Base-by-base conservation (phyloP, 2,329 filamentous ascomycete genomes). In the Neonectria coccinea region DNA sequence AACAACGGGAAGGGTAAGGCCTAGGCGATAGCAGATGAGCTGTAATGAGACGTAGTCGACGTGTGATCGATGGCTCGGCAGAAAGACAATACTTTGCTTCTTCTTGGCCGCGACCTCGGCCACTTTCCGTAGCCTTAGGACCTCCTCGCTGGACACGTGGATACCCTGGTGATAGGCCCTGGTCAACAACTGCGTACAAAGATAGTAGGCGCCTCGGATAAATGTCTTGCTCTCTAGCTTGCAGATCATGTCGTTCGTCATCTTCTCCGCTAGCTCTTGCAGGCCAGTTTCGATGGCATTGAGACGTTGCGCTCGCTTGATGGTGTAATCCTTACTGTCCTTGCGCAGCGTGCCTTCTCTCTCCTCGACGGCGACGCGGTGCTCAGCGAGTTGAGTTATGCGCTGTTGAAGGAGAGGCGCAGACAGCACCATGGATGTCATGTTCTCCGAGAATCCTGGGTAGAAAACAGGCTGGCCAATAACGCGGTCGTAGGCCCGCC, bases 221-320 rank as follows among this genome's bases (percentile, higher is more conserved):
- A 98, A 98, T 2, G 88, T 84, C 77, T 94, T 97, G 83, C 91
- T 97, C 79, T 99, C 96, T 86, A 98, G 95, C 81, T 99, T 99
- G 86, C 95, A 98, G 67, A 99, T 97, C 96, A 99, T 98, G 67
- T 91, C 89, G 75, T 97, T 93, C 25, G 94, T 93, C 86, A 96
- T 90, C 69, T 91, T 90, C 68, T 96, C 93, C 4, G 93, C 92
- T 5, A 97, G 90, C 75, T 97, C 90, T 59, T 89, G 85, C 50
- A 99, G 82, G 62, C 90, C 90, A 41, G 84, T 83, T 74, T 94
- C 89, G 60, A 98, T 88, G 72, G 91, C 88, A 60, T 81, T 82
- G 57, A 84, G 87, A 59, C 87, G 82, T 66, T 85, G 85, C 5
- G 81, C 80, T 60, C 85, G 83, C 77, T 88, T 83, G 33, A 75